phyloP scores from a whole-genome alignment of 2,329 filamentous ascomycete species.

The Cercospora janseana region DNA sequence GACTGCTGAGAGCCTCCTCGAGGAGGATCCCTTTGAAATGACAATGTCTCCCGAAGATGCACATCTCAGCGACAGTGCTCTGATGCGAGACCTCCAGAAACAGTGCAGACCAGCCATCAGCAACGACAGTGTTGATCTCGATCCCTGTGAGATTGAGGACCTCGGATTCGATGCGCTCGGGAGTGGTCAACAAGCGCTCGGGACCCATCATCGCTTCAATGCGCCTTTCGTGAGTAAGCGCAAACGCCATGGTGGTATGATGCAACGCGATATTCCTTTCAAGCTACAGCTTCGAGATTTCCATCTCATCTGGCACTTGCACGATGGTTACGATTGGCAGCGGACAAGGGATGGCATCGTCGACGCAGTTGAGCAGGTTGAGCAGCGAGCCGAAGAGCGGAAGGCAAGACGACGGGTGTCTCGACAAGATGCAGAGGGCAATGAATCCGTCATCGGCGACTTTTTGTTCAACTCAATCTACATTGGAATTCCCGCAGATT shows the following conservation, averaged over 20 bases:
- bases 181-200: constrained; percentile 31
- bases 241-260: background rate
- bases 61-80: constrained; percentile 34
- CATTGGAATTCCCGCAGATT: constrained; percentile 82
- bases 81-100: constrained; percentile 34
- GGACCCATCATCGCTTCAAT: constrained; percentile 34
- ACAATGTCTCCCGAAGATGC: constrained; percentile 30
- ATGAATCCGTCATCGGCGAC: constrained; percentile 85
- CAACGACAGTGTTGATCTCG: constrained; percentile 29
- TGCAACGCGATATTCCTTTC: constrained; percentile 50
- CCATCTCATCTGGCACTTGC: constrained; percentile 95
- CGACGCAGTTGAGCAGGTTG: constrained; percentile 83
- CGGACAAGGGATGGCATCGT: constrained; percentile 81
- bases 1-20: constrained; percentile 39
- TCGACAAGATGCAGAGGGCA: constrained; percentile 62
- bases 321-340: constrained; percentile 96
- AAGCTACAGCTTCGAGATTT: constrained; percentile 78
- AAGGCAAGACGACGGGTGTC: constrained; percentile 57
- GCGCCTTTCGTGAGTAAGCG: constrained; percentile 25
- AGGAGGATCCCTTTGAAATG: constrained; percentile 42
- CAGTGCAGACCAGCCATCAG: constrained; percentile 29
- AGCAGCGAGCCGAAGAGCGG: constrained; percentile 75
- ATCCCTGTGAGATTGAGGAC: constrained; percentile 35
- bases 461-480: constrained; percentile 99
- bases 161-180: constrained; percentile 38